Evolutionary conservation across 352 stramenopile genomes (phyloP).

Genomic region (Peronosclerospora sorghi): DNA sequence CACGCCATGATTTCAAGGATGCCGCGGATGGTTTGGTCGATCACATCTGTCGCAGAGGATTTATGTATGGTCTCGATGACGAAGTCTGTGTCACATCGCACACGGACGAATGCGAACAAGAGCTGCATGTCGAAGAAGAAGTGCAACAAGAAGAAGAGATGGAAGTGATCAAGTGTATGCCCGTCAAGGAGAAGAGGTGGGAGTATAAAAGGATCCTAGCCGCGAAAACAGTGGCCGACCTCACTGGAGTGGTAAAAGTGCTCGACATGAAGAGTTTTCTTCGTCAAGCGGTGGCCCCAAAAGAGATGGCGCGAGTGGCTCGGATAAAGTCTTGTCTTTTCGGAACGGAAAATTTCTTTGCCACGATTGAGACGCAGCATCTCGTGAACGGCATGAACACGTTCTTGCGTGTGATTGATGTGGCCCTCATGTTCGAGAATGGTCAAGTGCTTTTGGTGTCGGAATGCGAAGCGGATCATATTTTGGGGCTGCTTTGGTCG

Average conservation of each 20-base stretch:
- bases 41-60: constrained; percentile 20
- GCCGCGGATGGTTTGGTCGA: background rate
- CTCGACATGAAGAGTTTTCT: constrained; percentile 1
- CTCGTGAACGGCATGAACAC: constrained; percentile 4
- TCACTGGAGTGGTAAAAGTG: constrained; percentile 2
- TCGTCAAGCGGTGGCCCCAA: constrained; percentile 2
- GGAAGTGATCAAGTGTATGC: too few relatives aligned
- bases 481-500: too few relatives aligned
- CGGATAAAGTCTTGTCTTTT: constrained; percentile 22
- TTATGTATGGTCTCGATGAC: too few relatives aligned
- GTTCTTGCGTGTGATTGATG: constrained; percentile 26
- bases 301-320: constrained; percentile 10
- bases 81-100: too few relatives aligned
- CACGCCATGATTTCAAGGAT: background rate
- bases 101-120: too few relatives aligned
- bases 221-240: constrained; percentile 6
- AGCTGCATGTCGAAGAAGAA: constrained; percentile 22
- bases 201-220: constrained; percentile 8
- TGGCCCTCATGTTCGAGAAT: constrained; percentile 32
- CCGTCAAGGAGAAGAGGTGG: constrained; percentile 12
- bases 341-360: constrained; percentile 41
- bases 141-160: constrained; percentile 12
- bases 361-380: constrained; percentile 2
- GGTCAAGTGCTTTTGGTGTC: too few relatives aligned
- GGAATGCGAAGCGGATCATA: too few relatives aligned